Evolutionary conservation across 345 rosid species (phyloP).

Genomic region (Excoecaria cochinchinensis): DNA sequence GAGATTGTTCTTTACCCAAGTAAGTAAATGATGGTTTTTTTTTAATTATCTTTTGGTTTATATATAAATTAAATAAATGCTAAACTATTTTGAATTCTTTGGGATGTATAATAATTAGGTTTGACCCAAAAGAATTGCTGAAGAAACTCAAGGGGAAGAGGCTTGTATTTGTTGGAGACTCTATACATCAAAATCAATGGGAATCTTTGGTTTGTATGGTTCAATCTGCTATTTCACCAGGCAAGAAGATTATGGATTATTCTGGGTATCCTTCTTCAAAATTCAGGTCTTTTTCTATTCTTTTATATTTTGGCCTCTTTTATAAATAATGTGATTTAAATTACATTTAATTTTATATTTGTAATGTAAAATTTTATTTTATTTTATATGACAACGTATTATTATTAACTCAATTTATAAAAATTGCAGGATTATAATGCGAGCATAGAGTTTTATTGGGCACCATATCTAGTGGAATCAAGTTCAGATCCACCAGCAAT

Average conservation of each 20-base stretch:
- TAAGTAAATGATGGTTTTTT: neutral
- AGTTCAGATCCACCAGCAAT: constrained; percentile 49
- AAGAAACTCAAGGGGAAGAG: constrained; percentile 59
- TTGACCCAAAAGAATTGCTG: constrained; percentile 4
- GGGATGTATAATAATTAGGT: neutral
- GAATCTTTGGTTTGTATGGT: constrained; percentile 63
- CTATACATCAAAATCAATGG: constrained; percentile 60
- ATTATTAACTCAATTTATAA: too few species aligned
- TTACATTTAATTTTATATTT: too few species aligned
- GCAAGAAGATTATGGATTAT: constrained; percentile 41
- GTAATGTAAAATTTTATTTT: too few species aligned
- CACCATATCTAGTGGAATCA: constrained; percentile 61
- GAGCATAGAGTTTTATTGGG: constrained; percentile 57
- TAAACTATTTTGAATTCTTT: neutral
- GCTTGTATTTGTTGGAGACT: constrained; percentile 66
- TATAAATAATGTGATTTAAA: too few species aligned
- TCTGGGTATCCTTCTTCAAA: constrained; percentile 34
- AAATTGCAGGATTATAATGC: constrained; percentile 53
- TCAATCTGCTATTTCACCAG: constrained; percentile 44
- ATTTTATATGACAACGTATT: neutral
- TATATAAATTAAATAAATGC: neutral
- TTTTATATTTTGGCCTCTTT: too few species aligned
- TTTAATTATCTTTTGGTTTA: neutral
- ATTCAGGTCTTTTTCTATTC: constrained; percentile 34
- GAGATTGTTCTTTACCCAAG: constrained; percentile 31